phyloP scores from a whole-genome alignment of 176 grass and related monocot genomes.

The Canna indica region DNA sequence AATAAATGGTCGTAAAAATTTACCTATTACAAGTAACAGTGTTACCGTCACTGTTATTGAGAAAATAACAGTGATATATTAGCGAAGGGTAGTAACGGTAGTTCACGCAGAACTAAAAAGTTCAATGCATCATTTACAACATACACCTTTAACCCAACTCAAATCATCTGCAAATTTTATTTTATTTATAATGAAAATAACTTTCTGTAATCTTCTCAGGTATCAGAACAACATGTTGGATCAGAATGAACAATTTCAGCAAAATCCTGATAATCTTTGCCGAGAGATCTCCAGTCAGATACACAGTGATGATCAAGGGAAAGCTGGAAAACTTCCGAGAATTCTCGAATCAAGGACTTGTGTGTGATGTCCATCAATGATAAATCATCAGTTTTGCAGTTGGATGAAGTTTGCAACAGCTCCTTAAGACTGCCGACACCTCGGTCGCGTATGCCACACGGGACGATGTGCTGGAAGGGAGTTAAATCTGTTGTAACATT shows the following conservation, averaged over 20 bases:
- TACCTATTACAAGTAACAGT: too few relatives aligned
- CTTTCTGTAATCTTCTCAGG: background rate
- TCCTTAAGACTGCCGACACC: constrained; percentile 41
- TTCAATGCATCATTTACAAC: too few relatives aligned
- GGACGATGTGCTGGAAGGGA: constrained; percentile 51
- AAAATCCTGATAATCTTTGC: background rate
- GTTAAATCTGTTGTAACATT: constrained; percentile 57
- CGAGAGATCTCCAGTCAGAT: background rate
- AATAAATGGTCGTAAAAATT: too few relatives aligned
- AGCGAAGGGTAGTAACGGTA: too few relatives aligned
- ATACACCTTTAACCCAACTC: too few relatives aligned
- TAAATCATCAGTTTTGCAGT: constrained; percentile 20
- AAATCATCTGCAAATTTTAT: too few relatives aligned
- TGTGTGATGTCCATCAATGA: constrained; percentile 40
- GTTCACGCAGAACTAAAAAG: too few relatives aligned
- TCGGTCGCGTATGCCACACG: constrained; percentile 47
- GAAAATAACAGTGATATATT: too few relatives aligned
- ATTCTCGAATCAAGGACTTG: constrained; percentile 51
- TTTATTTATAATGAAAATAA: background rate
- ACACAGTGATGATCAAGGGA: constrained; percentile 14
- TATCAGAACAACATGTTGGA: too few relatives aligned
- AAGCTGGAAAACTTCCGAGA: constrained; percentile 55
- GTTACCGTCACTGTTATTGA: too few relatives aligned
- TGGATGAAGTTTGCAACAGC: constrained; percentile 24
- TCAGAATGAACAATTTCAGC: background rate